Evolutionary conservation across 2,329 filamentous ascomycete species (phyloP), one percentile per base, ranked within the genome.

Genomic region (Fusarium sp.): DNA sequence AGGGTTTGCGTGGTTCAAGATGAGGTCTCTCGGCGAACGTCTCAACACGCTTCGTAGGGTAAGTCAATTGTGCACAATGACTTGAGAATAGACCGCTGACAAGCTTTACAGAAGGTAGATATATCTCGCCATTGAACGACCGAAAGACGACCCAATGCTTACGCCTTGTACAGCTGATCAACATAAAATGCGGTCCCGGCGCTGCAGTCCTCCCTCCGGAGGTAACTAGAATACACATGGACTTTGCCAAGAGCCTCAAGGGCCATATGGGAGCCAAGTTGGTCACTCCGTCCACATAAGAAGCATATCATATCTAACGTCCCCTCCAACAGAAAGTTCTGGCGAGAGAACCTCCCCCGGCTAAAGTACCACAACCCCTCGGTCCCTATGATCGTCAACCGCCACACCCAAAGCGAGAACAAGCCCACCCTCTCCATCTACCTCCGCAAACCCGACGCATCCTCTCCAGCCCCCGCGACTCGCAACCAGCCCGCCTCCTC

Each of bases 301-400:
- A 45, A 31, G n/a, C n/a, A 20, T n/a, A 20, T 20, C 25, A 20
- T 16, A 35, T 35, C n/a, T 45, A 40, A 73, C 79, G 81, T 64
- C n/a, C 38, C 47, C 35, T 31, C 56, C 27, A 47, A 69, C 74
- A 97, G 95, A 80, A 94, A 94, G 86, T 98, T 99, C 89, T 98
- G 95, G 94, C 91, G 90, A 74, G 87, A 92, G 70, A 93, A 91
- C 81, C 91, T 98, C 57, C 94, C 94, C 25, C 91, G 94, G 66
- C 88, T 99, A 76, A 98, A 99, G 88, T 99, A 92, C 86, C 93
- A 97, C 88, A 99, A 99, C 82, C 97, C 97, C 1, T 85, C 91
- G 14, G 83, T 98, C 54, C 91, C 93, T 50, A 97, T 98, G 89
- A 91, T 94, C 68, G 90, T 98, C 78, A 92, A 93, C 82, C 93